These are phyloP conservation scores for Tuber aestivum DNA, from an alignment of 495 filamentous ascomycete species.

Conservation along the genomic window DNA sequence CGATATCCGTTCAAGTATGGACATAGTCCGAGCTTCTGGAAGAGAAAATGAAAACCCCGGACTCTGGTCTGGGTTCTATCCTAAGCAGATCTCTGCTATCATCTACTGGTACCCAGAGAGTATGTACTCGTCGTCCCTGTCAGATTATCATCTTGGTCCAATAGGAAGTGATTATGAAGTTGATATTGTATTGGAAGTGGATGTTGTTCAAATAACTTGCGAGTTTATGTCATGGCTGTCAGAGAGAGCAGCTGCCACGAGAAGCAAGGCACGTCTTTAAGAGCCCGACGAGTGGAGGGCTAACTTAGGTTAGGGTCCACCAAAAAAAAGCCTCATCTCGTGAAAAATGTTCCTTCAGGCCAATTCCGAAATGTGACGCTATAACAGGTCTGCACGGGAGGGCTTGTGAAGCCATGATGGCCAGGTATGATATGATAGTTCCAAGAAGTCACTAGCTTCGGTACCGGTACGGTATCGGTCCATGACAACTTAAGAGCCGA, in stretches of 20 bases:
- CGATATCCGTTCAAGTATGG: conserved; percentile 49
- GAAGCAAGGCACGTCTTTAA: not conserved
- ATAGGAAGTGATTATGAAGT: too few relatives aligned
- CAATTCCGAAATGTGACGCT: not conserved
- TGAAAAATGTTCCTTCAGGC: not conserved
- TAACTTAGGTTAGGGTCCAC: not conserved
- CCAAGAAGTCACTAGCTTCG: not conserved
- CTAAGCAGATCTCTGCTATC: too few relatives aligned
- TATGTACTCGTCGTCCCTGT: too few relatives aligned
- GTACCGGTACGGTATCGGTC: too few relatives aligned
- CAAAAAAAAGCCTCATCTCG: not conserved
- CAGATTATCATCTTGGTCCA: not conserved
- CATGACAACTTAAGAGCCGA: not conserved
- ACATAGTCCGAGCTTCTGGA: conserved; percentile 44
- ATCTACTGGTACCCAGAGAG: too few relatives aligned
- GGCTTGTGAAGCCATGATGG: not conserved
- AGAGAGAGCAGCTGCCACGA: too few relatives aligned
- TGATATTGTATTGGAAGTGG: too few relatives aligned
- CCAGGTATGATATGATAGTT: not conserved
- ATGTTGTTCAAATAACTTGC: too few relatives aligned
- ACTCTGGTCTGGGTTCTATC: too few relatives aligned
- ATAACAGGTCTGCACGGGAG: not conserved
- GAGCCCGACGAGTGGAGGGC: too few relatives aligned
- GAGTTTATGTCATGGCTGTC: not conserved
- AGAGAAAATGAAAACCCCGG: too few relatives aligned